Evolutionary conservation across 2,329 filamentous ascomycete genomes (phyloP), one percentile per base, ranked within the genome.

Genomic region (Diplodia sapinea): DNA sequence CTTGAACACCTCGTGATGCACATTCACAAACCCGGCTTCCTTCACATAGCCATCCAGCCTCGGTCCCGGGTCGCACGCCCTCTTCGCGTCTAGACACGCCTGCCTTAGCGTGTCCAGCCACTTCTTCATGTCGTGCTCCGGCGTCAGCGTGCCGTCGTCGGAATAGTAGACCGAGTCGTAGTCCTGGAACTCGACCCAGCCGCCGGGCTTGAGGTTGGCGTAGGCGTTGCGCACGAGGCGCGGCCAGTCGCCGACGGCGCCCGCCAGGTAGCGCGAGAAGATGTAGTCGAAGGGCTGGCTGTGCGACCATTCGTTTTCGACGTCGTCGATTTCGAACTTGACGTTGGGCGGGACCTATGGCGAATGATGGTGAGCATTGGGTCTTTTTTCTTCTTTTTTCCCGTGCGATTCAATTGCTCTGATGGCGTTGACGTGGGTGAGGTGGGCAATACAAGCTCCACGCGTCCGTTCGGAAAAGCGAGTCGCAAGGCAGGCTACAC

Each of bases 301-400:
- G 61, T 84, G 86, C 38, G 79, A 74, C 87, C 88, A 89, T 12
- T 83, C 78, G 43, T 84, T 81, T 70, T 89, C 86, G 62, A 84
- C 83, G 72, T 90, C 87, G 71, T 90, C 88, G 11, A 90, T 82
- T 68, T 88, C 79, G 77, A 89, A 89, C 8, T 80, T 81, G n/a
- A 87, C 81, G 72, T 89, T 89, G 12, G 84, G 82, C 17, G 87
- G 88, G 6, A 47, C 9, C 13, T 20, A 50, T 43, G n/a, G 36
- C 11, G 23, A 17, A 8, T 40, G 8, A n/a, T 8, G 12, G 29
- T 33, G 33, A 17, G 9, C 9, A n/a, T 36, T 36, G 7, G 9
- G 33, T 36, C 11, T 12, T 36, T 11, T 12, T 2, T 33, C 31
- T 8, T 33, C 9, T 8, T 33, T 33, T 33, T 33, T 9, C 31